Base-by-base conservation (phyloP, 2,329 filamentous ascomycete species). In the Pseudogymnoascus sp. region DNA sequence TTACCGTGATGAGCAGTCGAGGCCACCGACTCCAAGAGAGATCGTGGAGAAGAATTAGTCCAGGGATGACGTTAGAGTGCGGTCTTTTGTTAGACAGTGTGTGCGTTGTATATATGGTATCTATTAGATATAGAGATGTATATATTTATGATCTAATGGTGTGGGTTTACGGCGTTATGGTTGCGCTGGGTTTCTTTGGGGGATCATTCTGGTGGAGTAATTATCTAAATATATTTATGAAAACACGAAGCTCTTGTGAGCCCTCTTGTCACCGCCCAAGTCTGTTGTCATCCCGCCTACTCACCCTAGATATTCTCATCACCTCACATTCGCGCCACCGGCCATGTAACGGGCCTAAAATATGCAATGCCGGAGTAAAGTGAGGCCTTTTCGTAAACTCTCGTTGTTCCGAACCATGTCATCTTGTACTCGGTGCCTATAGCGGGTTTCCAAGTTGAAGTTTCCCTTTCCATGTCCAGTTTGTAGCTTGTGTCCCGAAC, bases 111-210 rank as follows among this genome's bases (percentile, higher is more conserved):
- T 50, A 50, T 50, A 30, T 50, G 12, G 25, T 47, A 47, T 47
- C 41, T 22, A 28, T 25, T 14, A 7, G 41, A 47, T 47, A 47
- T 47, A 47, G 7, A 15, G 28, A 18, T 53, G 47, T 33, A 53
- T 53, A 53, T 53, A 53, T 53, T 53, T 18, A 53, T 53, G 47
- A 33, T 33, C 11, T 33, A 8, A 8, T 79, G 33, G 64, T 78
- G 20, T 75, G 70, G 69, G 66, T 72, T 59, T 72, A 72, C 60
- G 61, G 61, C 3, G 66, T 65, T 18, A 63, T 71, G n/a, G 62
- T 66, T 12, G 63, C 65, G 6, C 61, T 65, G 15, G 66, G 67
- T 8, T 61, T 66, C 36, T 33, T 68, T 50, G 66, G 37, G 69
- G 68, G n/a, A 60, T 62, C 33, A 18, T 53, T 30, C 3, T 4